Evolutionary conservation across 2,329 filamentous ascomycete species (phyloP), one percentile per base, ranked within the genome.

Genomic region (Ophiostoma perfectum): DNA sequence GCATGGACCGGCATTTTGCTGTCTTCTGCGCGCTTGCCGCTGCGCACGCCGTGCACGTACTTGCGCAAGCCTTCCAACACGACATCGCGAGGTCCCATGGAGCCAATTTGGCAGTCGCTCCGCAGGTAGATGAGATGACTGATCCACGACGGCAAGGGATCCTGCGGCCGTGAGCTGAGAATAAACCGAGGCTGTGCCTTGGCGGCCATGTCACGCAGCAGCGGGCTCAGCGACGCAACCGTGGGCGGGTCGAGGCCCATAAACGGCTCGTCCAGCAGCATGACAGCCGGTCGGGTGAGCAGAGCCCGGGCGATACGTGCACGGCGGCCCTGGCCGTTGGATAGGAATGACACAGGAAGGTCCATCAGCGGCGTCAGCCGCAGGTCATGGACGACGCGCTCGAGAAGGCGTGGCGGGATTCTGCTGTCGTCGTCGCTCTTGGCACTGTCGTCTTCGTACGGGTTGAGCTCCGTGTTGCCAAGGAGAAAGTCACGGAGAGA

Each of bases 191-290:
- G 93, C 6, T 81, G 83, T 14, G 85, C 85, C 65, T 83, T 84
- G 69, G 85, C 82, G 0, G 92, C 90, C 68, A 97, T 79, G 0
- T 82, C 82, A 71, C 86, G 80, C 36, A 97, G 80, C 64, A 98
- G 81, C 0, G 84, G 82, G 55, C 90, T 94, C 72, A 98, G 80
- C 1, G 85, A 85, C 12, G 84, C 82, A 12, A 91, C 85, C 0
- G 93, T 96, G 5, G 88, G 89, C 14, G 94, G 95, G 77, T 98
- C 95, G 16, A 99, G 82, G 0, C 95, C 94, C 91, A 97, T 96
- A 75, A 97, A 97, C 0, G 95, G 94, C 74, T 97, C 94, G 78
- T 99, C 95, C 2, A 97, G 82, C 66, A 98, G 82, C 70, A 99
- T 76, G 11, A 97, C 84, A 77, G 96, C 90, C 0, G 95, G 95